Conservation (phyloP, 108 stramenopile species). For the Skeletonema tropicum region DNA sequence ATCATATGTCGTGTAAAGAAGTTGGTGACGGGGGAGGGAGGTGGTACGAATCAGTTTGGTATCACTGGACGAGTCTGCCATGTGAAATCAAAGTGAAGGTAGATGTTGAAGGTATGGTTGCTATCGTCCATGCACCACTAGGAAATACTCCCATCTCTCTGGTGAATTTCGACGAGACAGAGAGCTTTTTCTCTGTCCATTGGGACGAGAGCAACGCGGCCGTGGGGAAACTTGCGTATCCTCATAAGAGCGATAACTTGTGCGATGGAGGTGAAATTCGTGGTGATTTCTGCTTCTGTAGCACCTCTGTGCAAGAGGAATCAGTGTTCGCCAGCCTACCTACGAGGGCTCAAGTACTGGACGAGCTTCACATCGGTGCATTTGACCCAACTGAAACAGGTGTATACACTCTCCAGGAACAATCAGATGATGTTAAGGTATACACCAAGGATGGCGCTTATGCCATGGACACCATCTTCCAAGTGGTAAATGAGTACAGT, state of each 20-base stretch:
- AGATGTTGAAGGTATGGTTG: conserved; percentile 49
- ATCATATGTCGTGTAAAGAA: conserved; percentile 26
- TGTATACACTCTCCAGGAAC: background rate
- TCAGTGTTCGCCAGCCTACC: conserved; percentile 32
- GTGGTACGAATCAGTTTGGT: background rate
- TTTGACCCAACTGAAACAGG: conserved; percentile 18
- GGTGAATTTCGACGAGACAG: conserved; percentile 5
- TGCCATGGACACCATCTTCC: conserved; percentile 30
- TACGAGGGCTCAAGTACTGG: conserved; percentile 23
- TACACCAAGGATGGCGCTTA: conserved; percentile 15
- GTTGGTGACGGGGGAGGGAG: background rate
- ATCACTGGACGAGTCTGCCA: conserved; percentile 50
- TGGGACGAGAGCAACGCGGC: conserved; percentile 27
- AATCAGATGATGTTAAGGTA: conserved; percentile 14
- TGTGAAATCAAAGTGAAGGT: conserved; percentile 62
- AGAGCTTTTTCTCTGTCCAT: conserved; percentile 33
- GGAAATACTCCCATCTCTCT: background rate
- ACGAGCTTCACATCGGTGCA: conserved; percentile 26
- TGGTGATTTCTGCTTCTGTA: conserved; percentile 46
- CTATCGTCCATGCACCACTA: conserved; percentile 51
- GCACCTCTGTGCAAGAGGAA: conserved; percentile 23
- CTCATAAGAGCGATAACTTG: conserved; percentile 21
- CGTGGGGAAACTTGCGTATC: conserved; percentile 26
- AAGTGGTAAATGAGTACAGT: conserved; percentile 10
- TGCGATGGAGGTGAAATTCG: conserved; percentile 32